Percentiles rank a stretch among this genome's conserved stretches.
These are phyloP conservation scores for Fusarium sulawesiense DNA, from an alignment of 2,329 filamentous ascomycete species.

Conservation along the genomic window DNA sequence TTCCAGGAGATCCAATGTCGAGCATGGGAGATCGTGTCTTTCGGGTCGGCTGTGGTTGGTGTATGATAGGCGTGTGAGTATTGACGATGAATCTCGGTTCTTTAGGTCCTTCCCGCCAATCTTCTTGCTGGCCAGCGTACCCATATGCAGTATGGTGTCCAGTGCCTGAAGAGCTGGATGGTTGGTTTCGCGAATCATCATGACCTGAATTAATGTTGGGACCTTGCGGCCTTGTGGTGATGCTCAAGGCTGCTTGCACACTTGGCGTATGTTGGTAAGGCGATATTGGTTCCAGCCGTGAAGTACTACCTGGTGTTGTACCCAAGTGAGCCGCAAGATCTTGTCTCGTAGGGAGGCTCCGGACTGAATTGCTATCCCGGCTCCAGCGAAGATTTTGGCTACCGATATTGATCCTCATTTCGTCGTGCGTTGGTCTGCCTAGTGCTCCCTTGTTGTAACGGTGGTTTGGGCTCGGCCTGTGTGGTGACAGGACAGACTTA, in stretches of 20 bases:
- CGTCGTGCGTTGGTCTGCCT: neutral
- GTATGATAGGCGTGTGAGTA: slow-evolving; percentile 32
- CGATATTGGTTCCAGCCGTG: neutral
- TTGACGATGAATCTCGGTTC: slow-evolving; percentile 28
- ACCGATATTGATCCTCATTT: slow-evolving; percentile 47
- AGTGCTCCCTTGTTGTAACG: neutral
- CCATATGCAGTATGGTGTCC: neutral
- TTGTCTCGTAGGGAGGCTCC: slow-evolving; percentile 28
- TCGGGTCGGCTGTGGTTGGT: slow-evolving; percentile 46
- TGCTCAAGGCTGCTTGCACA: neutral
- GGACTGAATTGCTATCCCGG: slow-evolving; percentile 42
- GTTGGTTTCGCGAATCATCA: neutral
- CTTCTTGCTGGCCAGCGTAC: neutral
- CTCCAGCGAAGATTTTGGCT: slow-evolving; percentile 48
- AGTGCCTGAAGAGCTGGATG: neutral
- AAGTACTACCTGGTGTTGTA: neutral
- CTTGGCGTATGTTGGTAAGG: neutral
- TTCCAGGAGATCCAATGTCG: slow-evolving; percentile 22
- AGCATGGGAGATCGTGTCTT: slow-evolving; percentile 16
- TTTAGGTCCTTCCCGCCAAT: neutral
- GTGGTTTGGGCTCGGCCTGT: neutral
- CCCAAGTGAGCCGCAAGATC: neutral
- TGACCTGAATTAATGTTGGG: too few relatives aligned
- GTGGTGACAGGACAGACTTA: neutral
- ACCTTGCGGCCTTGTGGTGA: neutral